Conservation (phyloP, 2,329 filamentous ascomycete genomes). For the Scedosporium dehoogii region DNA sequence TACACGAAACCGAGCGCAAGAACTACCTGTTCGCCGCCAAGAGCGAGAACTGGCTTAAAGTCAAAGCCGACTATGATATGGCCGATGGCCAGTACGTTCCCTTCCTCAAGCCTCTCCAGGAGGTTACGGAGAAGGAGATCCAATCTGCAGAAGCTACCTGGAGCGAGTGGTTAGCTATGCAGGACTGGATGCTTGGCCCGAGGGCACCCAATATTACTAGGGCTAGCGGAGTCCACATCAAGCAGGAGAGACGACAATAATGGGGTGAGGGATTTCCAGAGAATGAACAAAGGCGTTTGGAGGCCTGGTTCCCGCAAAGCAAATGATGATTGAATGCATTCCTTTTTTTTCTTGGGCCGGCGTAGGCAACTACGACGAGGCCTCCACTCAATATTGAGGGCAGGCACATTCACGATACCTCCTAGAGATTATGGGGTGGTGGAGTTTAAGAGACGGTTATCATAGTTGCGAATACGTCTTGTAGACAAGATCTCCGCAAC, state of each 20-base stretch:
- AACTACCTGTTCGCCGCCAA: slow-evolving; percentile 96
- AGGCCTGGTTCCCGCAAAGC: neutral
- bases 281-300: neutral
- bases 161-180: slow-evolving; percentile 94
- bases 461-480: neutral
- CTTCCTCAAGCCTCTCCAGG: slow-evolving; percentile 74
- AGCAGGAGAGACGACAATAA: neutral
- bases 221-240: neutral
- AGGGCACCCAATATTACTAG: slow-evolving; percentile 41
- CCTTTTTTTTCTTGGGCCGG: neutral
- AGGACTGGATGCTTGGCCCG: slow-evolving; percentile 96
- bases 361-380: neutral
- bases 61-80: slow-evolving; percentile 89
- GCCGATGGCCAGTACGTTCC: slow-evolving; percentile 73
- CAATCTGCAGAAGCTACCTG: slow-evolving; percentile 72
- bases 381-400: neutral
- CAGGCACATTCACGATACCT: neutral
- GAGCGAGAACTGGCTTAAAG: slow-evolving; percentile 77
- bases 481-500: neutral
- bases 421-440: neutral
- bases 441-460: neutral
- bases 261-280: neutral
- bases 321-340: neutral
- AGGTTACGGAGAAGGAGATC: slow-evolving; percentile 69
- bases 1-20: slow-evolving; percentile 81